Base-by-base conservation (phyloP, 139 green algal species). In the Haematococcus lacustris region DNA sequence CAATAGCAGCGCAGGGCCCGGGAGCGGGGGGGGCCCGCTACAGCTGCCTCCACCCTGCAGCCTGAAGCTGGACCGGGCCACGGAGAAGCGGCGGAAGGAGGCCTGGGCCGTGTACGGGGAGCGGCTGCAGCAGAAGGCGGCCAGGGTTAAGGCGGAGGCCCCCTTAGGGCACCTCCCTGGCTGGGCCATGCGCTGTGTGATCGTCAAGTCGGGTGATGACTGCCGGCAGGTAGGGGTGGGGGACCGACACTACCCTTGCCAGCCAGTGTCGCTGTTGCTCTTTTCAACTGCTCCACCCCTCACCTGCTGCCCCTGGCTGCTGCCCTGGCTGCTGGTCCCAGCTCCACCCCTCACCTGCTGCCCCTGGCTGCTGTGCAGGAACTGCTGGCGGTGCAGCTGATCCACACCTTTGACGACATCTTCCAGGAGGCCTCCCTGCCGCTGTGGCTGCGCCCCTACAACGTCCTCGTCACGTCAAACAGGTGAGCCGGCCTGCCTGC, bases 151-250 rank as follows among this genome's bases (percentile, higher is more conserved):
- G 66, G 26, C 64, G 23, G 71, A 85, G 51, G 93, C 88, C 17
- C 93, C 91, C 3, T 89, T 93, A 68, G 94, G 93, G 23, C 65
- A 68, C 34, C 80, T 85, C 1, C 79, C 86, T 5, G 92, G 91
- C 25, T 99, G 95, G 95, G 83, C 87, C 50, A 67, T 98, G 72
- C 75, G 87, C 6, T 86, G 80, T n/a, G 82, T 97, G n/a, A 97
- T 99, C 70, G 92, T 99, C n/a, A 99, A 99, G 82, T 88, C 78
- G 35, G 95, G 95, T 0, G 95, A 99, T 74, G 95, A 99, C 81
- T 98, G 95, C 82, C 76, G 95, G 26, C 95, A 98, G 83, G 76
- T 82, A 57, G 7, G 73, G 40, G n/a, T n/a, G n/a, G n/a, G n/a
- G n/a, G n/a, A n/a, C n/a, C n/a, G n/a, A n/a, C n/a, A n/a, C n/a